Evolutionary conservation across 2,329 filamentous ascomycete species (phyloP).

Genomic region (Trichoderma sp.): DNA sequence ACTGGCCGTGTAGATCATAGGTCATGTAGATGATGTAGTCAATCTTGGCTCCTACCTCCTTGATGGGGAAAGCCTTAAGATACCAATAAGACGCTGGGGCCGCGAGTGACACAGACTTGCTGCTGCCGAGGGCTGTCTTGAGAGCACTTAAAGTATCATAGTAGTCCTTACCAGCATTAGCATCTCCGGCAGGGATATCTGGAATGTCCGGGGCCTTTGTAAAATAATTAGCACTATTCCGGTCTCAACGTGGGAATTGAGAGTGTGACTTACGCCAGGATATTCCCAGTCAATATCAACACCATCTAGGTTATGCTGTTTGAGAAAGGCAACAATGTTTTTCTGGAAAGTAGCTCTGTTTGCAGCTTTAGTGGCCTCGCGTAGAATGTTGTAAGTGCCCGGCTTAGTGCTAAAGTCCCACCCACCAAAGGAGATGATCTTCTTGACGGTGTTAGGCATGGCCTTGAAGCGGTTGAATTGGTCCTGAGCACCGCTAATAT

Average conservation of each 20-base stretch:
- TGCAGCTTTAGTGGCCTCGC: conserved; percentile 28
- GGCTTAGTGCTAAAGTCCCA: conserved; percentile 34
- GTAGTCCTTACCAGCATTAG: neutral
- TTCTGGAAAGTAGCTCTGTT: conserved; percentile 39
- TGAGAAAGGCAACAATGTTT: conserved; percentile 40
- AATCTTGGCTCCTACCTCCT: conserved; percentile 26
- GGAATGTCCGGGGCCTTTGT: conserved; percentile 27
- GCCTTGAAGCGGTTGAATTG: conserved; percentile 33
- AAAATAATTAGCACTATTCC: neutral
- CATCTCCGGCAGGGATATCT: conserved; percentile 28
- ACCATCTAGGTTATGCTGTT: conserved; percentile 40
- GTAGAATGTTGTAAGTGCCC: conserved; percentile 29
- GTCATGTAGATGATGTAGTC: conserved; percentile 38
- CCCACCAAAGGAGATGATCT: conserved; percentile 37
- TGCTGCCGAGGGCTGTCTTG: neutral
- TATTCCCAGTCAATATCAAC: conserved; percentile 50
- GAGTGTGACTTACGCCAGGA: conserved; percentile 25
- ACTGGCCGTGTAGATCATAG: conserved; percentile 33
- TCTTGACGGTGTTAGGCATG: conserved; percentile 30
- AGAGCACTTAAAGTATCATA: neutral
- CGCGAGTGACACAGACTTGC: conserved; percentile 33
- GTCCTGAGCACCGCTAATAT: conserved; percentile 23
- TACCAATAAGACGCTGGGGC: conserved; percentile 22
- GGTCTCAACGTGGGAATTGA: neutral
- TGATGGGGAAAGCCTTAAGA: conserved; percentile 32